These are phyloP conservation scores for Beauveria bassiana DNA, from an alignment of 2,329 filamentous ascomycete species.

Conservation along the genomic window DNA sequence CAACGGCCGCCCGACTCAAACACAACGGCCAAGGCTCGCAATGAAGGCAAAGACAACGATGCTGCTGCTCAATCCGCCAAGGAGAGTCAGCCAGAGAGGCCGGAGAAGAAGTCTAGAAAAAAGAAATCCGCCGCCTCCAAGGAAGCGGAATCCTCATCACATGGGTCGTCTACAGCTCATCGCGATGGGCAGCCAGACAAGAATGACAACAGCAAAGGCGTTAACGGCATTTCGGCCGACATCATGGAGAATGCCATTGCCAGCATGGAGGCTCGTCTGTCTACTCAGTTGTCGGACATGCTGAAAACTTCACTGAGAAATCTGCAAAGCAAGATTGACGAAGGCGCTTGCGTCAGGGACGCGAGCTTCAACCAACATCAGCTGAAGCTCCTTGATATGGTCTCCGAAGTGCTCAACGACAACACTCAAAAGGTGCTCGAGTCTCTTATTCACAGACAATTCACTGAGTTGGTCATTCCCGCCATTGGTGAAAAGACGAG, in stretches of 20 bases:
- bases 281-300: constrained; percentile 37
- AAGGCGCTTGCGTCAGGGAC: constrained; percentile 52
- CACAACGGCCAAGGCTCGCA: constrained; percentile 32
- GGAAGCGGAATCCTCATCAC: constrained; percentile 38
- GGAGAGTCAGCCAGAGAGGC: constrained; percentile 43
- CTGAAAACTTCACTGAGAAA: constrained; percentile 53
- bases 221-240: constrained; percentile 32
- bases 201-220: constrained; percentile 23
- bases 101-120: constrained; percentile 54
- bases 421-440: constrained; percentile 65
- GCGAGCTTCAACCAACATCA: constrained; percentile 46
- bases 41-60: constrained; percentile 42
- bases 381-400: constrained; percentile 47
- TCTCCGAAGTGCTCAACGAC: constrained; percentile 52
- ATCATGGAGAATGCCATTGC: constrained; percentile 46
- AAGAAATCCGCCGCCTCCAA: constrained; percentile 53
- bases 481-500: constrained; percentile 60
- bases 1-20: constrained; percentile 26
- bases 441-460: constrained; percentile 67
- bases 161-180: constrained; percentile 29
- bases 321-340: constrained; percentile 54
- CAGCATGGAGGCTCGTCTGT: constrained; percentile 45
- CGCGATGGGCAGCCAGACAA: constrained; percentile 28
- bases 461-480: constrained; percentile 69
- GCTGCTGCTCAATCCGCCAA: constrained; percentile 30